Conservation (phyloP, 2,329 filamentous ascomycete genomes). For the Colletotrichum caudatum region DNA sequence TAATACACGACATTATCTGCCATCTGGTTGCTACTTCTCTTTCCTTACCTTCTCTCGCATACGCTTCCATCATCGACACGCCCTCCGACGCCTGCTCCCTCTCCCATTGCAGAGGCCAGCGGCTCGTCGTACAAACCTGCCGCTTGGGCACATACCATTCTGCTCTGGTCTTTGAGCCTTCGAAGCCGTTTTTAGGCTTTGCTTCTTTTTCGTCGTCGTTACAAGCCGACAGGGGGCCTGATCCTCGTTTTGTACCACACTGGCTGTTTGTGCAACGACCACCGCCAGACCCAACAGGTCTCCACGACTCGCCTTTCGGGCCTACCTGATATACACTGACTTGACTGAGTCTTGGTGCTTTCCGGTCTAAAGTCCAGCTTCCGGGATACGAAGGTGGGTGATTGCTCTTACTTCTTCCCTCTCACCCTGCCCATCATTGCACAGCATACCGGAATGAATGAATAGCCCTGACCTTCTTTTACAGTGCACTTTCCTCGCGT, state of each 20-base stretch:
- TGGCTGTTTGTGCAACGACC: conserved; percentile 13
- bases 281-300: neutral
- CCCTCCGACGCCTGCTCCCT: neutral
- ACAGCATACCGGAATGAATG: neutral
- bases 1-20: conserved; percentile 33
- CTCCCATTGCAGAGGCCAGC: conserved; percentile 15
- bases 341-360: neutral
- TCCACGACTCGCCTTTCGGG: conserved; percentile 10
- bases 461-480: neutral
- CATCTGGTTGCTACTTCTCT: neutral
- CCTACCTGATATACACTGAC: conserved; percentile 1
- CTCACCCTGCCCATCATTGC: neutral
- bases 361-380: conserved; percentile 10
- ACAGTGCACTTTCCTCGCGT: neutral
- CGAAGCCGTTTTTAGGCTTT: neutral
- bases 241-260: conserved; percentile 13
- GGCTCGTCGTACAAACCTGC: conserved; percentile 32
- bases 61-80: neutral
- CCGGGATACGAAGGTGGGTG: conserved; percentile 13
- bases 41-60: neutral
- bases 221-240: neutral
- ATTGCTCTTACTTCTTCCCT: neutral
- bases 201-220: neutral
- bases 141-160: conserved; percentile 8
- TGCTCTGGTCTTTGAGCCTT: conserved; percentile 14